Evolutionary conservation across 2,329 filamentous ascomycete genomes (phyloP).

Genomic region (Pseudogymnoascus sp.): DNA sequence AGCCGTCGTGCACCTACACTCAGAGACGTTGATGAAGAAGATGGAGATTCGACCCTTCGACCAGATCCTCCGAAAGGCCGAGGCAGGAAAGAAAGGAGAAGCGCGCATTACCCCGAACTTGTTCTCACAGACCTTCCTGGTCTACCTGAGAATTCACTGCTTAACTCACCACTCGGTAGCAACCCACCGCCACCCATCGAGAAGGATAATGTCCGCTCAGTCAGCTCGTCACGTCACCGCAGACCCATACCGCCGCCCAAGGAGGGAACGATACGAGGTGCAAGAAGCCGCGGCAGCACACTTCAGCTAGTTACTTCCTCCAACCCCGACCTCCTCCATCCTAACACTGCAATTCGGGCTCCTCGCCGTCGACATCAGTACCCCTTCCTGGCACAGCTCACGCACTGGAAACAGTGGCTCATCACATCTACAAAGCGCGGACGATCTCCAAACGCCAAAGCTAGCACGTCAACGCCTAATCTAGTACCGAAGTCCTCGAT

Average conservation of each 20-base stretch:
- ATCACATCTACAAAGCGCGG: conserved; percentile 60
- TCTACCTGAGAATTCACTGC: conserved; percentile 53
- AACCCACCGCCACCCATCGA: conserved; percentile 66
- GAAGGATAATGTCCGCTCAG: conserved; percentile 69
- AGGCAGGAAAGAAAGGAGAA: conserved; percentile 72
- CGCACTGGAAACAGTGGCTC: conserved; percentile 66
- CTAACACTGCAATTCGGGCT: conserved; percentile 37
- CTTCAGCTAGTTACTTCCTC: conserved; percentile 70
- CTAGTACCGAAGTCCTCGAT: conserved; percentile 44
- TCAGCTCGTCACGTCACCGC: conserved; percentile 69
- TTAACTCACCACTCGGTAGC: conserved; percentile 24
- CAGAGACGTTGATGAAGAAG: conserved; percentile 73
- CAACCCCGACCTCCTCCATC: conserved; percentile 54
- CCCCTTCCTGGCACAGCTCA: conserved; percentile 59
- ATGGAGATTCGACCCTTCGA: conserved; percentile 40
- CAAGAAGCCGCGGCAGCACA: conserved; percentile 73
- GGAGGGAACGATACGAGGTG: conserved; percentile 62
- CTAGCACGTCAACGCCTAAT: conserved; percentile 48
- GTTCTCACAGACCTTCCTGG: conserved; percentile 68
- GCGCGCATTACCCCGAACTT: conserved; percentile 57
- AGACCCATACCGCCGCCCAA: conserved; percentile 79
- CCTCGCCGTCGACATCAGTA: conserved; percentile 52
- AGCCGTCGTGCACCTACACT: conserved; percentile 73
- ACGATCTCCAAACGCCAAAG: conserved; percentile 44
- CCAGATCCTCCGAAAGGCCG: conserved; percentile 58